phyloP scores from a whole-genome alignment of 2,329 filamentous ascomycete species.

The Nigrospora oryzae region DNA sequence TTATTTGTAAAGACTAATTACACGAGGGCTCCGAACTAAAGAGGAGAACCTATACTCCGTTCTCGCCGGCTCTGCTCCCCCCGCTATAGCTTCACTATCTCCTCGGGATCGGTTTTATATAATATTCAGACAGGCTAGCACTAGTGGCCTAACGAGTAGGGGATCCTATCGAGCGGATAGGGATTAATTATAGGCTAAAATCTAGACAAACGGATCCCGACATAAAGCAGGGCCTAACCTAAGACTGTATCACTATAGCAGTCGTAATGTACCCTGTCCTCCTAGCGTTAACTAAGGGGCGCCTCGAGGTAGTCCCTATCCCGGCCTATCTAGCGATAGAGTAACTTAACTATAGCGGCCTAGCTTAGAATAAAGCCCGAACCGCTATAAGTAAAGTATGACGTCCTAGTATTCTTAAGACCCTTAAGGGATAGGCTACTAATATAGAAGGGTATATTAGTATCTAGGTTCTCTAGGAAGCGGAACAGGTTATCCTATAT shows the following conservation, averaged over 20 bases:
- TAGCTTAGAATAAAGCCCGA: conserved; percentile 37
- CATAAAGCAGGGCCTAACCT: conserved; percentile 35
- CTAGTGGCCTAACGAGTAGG: conserved; percentile 38
- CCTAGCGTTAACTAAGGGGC: conserved; percentile 27
- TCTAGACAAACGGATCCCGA: conserved; percentile 33
- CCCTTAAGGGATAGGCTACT: conserved; percentile 36
- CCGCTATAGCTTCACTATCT: conserved; percentile 39
- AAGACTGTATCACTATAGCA: conserved; percentile 45
- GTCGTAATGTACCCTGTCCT: conserved; percentile 32
- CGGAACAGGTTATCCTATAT: conserved; percentile 37
- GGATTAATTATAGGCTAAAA: conserved; percentile 40
- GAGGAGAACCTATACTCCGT: conserved; percentile 17
- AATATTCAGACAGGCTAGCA: conserved; percentile 40
- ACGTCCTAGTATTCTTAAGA: conserved; percentile 18
- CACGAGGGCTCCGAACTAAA: not conserved
- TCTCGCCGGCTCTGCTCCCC: conserved; percentile 29
- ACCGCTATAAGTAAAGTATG: conserved; percentile 40
- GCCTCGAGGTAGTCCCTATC: conserved; percentile 29
- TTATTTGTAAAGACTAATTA: not conserved
- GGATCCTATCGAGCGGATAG: conserved; percentile 40
- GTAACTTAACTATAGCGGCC: conserved; percentile 32
- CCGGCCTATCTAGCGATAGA: conserved; percentile 18
- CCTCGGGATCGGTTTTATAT: conserved; percentile 36
- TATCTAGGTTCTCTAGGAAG: conserved; percentile 38
- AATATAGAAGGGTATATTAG: conserved; percentile 33